These are phyloP conservation scores for Hypericum androsaemum DNA, from an alignment of 345 rosid genomes.

Conservation along the genomic window DNA sequence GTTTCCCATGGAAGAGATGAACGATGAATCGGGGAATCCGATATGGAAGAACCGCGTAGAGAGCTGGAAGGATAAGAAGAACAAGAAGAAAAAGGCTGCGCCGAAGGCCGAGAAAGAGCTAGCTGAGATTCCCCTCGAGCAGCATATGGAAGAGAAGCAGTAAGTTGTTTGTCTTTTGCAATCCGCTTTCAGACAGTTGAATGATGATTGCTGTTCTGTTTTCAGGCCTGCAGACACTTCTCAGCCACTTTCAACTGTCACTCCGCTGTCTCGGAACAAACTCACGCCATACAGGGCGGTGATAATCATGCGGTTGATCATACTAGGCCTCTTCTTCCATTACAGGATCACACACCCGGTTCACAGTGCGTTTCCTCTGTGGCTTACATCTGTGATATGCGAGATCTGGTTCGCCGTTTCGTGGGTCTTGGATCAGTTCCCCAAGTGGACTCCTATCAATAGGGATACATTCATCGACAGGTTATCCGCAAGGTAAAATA, in stretches of 20 bases:
- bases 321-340: slow-evolving; percentile 87
- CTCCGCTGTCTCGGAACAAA: slow-evolving; percentile 56
- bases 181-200: too few species aligned
- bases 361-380: slow-evolving; percentile 67
- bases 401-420: slow-evolving; percentile 99
- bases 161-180: slow-evolving; percentile 17
- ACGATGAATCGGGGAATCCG: slow-evolving; percentile 81
- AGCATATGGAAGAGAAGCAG: slow-evolving; percentile 80
- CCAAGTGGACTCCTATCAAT: slow-evolving; percentile 87
- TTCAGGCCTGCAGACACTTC: slow-evolving; percentile 53
- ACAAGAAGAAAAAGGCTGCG: slow-evolving; percentile 56
- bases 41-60: slow-evolving; percentile 98
- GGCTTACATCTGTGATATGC: slow-evolving; percentile 96
- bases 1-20: slow-evolving; percentile 36
- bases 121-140: slow-evolving; percentile 65
- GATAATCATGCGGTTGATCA: slow-evolving; percentile 62
- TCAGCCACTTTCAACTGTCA: slow-evolving; percentile 55
- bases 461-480: slow-evolving; percentile 57
- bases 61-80: slow-evolving; percentile 94
- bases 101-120: slow-evolving; percentile 45
- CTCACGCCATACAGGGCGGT: slow-evolving; percentile 71
- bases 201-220: background rate
- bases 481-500: slow-evolving; percentile 68
- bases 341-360: slow-evolving; percentile 89
- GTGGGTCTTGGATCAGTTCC: slow-evolving; percentile 99